phyloP scores from a whole-genome alignment of 495 filamentous ascomycete species.

The Xylaria nigripes region DNA sequence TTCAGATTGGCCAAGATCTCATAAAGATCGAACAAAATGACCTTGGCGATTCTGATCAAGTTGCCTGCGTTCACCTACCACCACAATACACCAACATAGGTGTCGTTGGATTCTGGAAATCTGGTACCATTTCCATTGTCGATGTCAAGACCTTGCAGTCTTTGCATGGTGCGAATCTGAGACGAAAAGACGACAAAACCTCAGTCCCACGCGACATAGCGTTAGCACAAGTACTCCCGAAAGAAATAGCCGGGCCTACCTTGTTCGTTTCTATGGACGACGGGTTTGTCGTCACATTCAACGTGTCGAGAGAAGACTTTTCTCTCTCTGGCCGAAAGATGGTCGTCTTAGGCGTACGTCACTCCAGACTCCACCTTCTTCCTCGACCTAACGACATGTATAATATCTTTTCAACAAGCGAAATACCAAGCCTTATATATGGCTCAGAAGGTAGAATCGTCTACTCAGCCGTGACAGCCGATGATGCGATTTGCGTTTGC shows the following conservation, averaged over 20 bases:
- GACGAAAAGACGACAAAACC: slow-evolving; percentile 53
- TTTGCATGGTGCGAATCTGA: slow-evolving; percentile 33
- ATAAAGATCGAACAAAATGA: slow-evolving; percentile 48
- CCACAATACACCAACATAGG: slow-evolving; percentile 44
- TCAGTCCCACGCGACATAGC: slow-evolving; percentile 77
- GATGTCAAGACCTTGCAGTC: slow-evolving; percentile 54
- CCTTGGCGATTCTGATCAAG: slow-evolving; percentile 58
- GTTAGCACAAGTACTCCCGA: slow-evolving; percentile 62
- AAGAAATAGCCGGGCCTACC: slow-evolving; percentile 47
- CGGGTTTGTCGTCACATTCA: slow-evolving; percentile 82
- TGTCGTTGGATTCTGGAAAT: slow-evolving; percentile 79
- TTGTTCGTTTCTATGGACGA: slow-evolving; percentile 93
- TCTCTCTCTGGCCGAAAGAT: slow-evolving; percentile 64
- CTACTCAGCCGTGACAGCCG: slow-evolving; percentile 92
- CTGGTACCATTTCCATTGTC: slow-evolving; percentile 63
- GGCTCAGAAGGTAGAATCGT: slow-evolving; percentile 77
- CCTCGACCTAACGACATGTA: slow-evolving; percentile 53
- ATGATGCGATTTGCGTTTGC: slow-evolving; percentile 71
- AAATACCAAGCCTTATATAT: slow-evolving; percentile 90
- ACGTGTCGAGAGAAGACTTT: slow-evolving; percentile 50
- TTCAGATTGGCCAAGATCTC: slow-evolving; percentile 55
- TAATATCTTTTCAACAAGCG: slow-evolving; percentile 89
- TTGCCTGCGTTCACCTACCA: slow-evolving; percentile 66
- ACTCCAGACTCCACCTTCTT: slow-evolving; percentile 70
- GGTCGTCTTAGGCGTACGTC: slow-evolving; percentile 77